Evolutionary conservation across 139 green algal species (phyloP).

Genomic region (Chlamydomonas sp.): DNA sequence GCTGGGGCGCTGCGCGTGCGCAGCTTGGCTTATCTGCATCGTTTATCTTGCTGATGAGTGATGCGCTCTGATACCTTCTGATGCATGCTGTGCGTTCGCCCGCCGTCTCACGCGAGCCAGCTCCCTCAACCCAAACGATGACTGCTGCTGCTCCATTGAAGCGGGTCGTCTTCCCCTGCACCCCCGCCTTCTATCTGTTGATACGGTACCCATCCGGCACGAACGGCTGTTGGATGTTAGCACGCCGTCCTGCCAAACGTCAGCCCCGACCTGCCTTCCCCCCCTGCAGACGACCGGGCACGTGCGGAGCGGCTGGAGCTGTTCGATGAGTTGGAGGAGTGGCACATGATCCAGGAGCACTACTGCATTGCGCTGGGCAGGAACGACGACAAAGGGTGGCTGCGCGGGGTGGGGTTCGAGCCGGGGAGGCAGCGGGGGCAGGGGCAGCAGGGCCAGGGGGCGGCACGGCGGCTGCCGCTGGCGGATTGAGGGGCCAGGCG

Average conservation of each 20-base stretch:
- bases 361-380: conserved; percentile 87
- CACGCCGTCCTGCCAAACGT: too few species aligned
- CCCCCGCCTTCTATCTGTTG: not conserved
- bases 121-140: too few species aligned
- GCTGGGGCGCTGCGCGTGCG: too few species aligned
- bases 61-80: too few species aligned
- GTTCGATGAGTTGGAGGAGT: conserved; percentile 98
- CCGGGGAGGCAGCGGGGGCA: not conserved
- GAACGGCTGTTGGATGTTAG: not conserved
- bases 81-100: too few species aligned
- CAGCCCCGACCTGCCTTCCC: too few species aligned
- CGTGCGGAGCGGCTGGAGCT: conserved; percentile 75
- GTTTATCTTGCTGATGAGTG: too few species aligned
- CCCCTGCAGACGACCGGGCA: not conserved
- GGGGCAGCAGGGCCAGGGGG: not conserved
- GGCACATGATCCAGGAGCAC: conserved; percentile 94
- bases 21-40: too few species aligned
- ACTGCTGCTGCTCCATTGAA: too few species aligned
- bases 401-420: not conserved
- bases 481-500: not conserved
- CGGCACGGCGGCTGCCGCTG: not conserved
- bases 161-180: not conserved
- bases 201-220: not conserved
- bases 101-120: too few species aligned
- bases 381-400: conserved; percentile 59